Percentiles rank a stretch among this genome's conserved stretches.
These are phyloP conservation scores for Scleromitrula shiraiana DNA, from an alignment of 2,329 filamentous ascomycete genomes.

Conservation along the genomic window DNA sequence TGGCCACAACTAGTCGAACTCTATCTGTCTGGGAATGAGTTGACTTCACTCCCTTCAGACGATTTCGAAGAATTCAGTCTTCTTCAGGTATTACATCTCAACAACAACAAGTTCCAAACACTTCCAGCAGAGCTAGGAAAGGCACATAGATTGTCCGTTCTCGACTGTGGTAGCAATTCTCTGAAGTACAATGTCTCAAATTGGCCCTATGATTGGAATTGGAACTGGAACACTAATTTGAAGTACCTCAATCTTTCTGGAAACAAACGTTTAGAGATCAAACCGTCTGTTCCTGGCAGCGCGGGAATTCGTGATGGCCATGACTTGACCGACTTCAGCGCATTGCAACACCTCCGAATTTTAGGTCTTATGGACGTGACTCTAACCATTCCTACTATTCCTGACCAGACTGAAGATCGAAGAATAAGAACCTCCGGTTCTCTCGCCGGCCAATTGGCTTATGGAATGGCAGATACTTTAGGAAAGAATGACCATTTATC, in stretches of 20 bases:
- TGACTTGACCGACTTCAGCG: conserved; percentile 83
- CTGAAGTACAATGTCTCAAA: conserved; percentile 99
- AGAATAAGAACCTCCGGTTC: conserved; percentile 97
- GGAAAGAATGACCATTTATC: conserved; percentile 92
- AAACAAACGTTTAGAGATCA: conserved; percentile 93
- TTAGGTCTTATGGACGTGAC: conserved; percentile 97
- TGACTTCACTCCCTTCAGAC: conserved; percentile 85
- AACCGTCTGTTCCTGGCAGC: conserved; percentile 63
- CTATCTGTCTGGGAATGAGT: conserved; percentile 89
- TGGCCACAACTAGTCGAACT: conserved; percentile 89
- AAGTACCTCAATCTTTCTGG: conserved; percentile 94
- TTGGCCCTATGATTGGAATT: conserved; percentile 99
- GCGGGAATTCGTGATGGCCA: conserved; percentile 58
- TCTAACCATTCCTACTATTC: conserved; percentile 83
- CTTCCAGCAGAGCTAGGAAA: conserved; percentile 91
- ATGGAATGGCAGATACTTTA: conserved; percentile 95
- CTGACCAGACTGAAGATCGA: conserved; percentile 89
- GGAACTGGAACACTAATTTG: conserved; percentile 95
- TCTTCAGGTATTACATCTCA: conserved; percentile 86
- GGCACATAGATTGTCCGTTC: conserved; percentile 80
- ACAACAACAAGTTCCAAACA: conserved; percentile 96
- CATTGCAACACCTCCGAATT: conserved; percentile 73
- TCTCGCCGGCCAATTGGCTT: conserved; percentile 79
- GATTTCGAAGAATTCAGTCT: conserved; percentile 86
- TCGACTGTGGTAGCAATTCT: conserved; percentile 91